Base-by-base conservation (phyloP, 176 grass and related monocot genomes). In the Secale cereale region DNA sequence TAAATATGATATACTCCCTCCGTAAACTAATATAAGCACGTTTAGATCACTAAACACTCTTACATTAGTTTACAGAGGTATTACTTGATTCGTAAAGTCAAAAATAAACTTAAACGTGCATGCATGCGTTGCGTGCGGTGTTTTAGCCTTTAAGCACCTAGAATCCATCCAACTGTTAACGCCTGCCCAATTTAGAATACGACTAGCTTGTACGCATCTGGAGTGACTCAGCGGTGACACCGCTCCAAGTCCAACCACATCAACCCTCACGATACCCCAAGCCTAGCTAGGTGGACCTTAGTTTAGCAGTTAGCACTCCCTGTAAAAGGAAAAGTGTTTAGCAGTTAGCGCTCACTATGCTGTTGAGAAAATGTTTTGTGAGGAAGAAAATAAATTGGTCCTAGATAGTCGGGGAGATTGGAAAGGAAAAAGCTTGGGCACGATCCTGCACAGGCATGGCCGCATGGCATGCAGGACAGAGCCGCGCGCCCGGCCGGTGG, bases 191-290 rank as follows among this genome's bases (percentile, higher is more conserved):
- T 87, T 65, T 39, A 75, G 15, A 86, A 65, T 86, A 37, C 61
- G 31, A 26, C 40, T 40, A 26, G 37, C 16, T 39, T 78, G 64
- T 62, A 63, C 65, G 74, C 74, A 22, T 84, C 65, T 22, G 32
- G 52, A 40, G 40, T 83, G 86, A 88, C 65, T 78, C 74, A 62
- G 52, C 73, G 9, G 64, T 83, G 73, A 72, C 63, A 77, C 41
- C 32, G 27, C 62, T 75, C 40, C 30, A 65, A 59, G 60, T n/a
- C n/a, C n/a, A n/a, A n/a, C n/a, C n/a, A n/a, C 13, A 52, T 73
- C 68, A 28, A 64, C 54, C 1, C 48, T n/a, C 13, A 43, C 26
- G 36, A 25, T 40, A 66, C 31, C 33, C 3, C 50, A 7, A 12
- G 35, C 45, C 48, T 19, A n/a, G 74, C 26, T 17, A 75, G 57